Evolutionary conservation across 2,329 filamentous ascomycete genomes (phyloP).

Genomic region (Paecilomyces niveus): DNA sequence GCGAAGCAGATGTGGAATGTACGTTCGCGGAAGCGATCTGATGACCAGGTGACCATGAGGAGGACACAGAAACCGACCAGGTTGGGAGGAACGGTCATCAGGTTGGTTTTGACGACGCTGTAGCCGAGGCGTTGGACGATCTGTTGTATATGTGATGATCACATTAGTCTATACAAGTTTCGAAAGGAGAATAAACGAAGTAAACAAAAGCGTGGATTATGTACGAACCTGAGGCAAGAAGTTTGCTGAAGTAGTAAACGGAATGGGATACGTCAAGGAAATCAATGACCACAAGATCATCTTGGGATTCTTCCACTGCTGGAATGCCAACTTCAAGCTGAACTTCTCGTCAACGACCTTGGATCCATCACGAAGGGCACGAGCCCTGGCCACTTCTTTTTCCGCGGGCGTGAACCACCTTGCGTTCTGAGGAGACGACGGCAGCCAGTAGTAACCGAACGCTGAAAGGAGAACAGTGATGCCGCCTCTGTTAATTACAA

Average conservation of each 20-base stretch:
- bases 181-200: neutral
- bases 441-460: slow-evolving; percentile 29
- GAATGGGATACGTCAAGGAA: slow-evolving; percentile 43
- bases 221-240: slow-evolving; percentile 39
- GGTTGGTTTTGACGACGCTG: slow-evolving; percentile 39
- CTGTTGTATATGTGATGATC: slow-evolving; percentile 6
- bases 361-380: slow-evolving; percentile 42
- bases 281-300: slow-evolving; percentile 42
- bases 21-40: slow-evolving; percentile 40
- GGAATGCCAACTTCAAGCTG: slow-evolving; percentile 35
- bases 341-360: slow-evolving; percentile 31
- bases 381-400: slow-evolving; percentile 33
- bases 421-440: slow-evolving; percentile 23
- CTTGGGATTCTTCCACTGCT: slow-evolving; percentile 36
- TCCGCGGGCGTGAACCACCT: slow-evolving; percentile 33
- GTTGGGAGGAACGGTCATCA: slow-evolving; percentile 45
- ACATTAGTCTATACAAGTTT: neutral
- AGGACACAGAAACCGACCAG: slow-evolving; percentile 41
- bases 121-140: slow-evolving; percentile 41
- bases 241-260: slow-evolving; percentile 39
- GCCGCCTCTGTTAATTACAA: slow-evolving; percentile 1
- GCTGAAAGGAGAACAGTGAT: slow-evolving; percentile 5
- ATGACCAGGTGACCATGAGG: slow-evolving; percentile 38
- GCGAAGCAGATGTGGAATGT: slow-evolving; percentile 40
- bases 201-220: neutral